Conservation (phyloP, 2,329 filamentous ascomycete species). For the Teratosphaeria pseudoeucalypti region DNA sequence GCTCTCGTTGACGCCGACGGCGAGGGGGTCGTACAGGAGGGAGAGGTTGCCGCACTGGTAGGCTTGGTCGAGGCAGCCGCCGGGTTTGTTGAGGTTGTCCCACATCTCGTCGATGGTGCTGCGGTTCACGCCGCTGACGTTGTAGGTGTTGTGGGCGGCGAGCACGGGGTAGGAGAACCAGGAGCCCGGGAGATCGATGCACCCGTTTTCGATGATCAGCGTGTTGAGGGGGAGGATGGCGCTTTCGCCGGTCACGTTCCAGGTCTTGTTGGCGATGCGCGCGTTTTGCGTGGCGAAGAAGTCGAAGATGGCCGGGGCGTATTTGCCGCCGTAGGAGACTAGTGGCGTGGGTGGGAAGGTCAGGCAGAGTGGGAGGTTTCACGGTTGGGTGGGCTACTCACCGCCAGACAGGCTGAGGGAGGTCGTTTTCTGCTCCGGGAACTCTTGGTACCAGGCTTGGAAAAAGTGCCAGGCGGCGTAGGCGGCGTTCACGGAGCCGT, state of each 20-base stretch:
- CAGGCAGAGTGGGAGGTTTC: no score
- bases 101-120: constrained; percentile 36
- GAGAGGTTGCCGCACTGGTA: constrained; percentile 40
- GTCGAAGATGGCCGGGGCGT: constrained; percentile 42
- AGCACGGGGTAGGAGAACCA: constrained; percentile 26
- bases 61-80: constrained; percentile 46
- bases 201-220: constrained; percentile 48
- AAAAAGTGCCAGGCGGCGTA: constrained; percentile 52
- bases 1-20: constrained; percentile 29
- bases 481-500: constrained; percentile 34
- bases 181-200: constrained; percentile 42
- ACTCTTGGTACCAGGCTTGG: constrained; percentile 39
- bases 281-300: constrained; percentile 50
- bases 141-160: constrained; percentile 50
- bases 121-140: constrained; percentile 38
- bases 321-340: constrained; percentile 37
- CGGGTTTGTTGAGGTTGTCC: constrained; percentile 33
- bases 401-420: constrained; percentile 54
- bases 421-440: constrained; percentile 30
- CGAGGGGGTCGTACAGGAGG: constrained; percentile 39
- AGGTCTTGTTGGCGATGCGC: constrained; percentile 39
- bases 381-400: no score
- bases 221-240: constrained; percentile 35
- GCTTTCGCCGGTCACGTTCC: constrained; percentile 28
- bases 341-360: no score